phyloP scores from a whole-genome alignment of 2,329 filamentous ascomycete genomes.

The Colletotrichum melonis region DNA sequence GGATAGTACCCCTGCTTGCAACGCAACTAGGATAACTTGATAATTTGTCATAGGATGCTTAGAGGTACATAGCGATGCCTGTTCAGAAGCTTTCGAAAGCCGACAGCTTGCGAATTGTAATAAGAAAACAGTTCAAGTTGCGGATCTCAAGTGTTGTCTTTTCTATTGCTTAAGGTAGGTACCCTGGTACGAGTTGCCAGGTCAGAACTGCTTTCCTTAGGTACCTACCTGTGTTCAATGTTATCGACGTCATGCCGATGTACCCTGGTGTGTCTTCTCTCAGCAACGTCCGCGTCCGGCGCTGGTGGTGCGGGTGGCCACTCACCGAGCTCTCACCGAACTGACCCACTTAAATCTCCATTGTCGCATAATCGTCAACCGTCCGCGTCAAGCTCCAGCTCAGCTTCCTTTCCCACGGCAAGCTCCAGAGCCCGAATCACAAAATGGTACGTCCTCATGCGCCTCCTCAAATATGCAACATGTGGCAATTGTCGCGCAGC shows the following conservation, averaged over 20 bases:
- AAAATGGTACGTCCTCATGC: slow-evolving; percentile 25
- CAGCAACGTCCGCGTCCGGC: neutral
- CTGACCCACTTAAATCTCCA: slow-evolving; percentile 17
- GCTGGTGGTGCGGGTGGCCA: neutral
- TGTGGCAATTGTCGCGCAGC: neutral
- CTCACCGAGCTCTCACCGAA: slow-evolving; percentile 29
- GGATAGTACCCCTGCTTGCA: no score
- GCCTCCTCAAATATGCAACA: no score
- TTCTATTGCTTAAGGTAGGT: no score
- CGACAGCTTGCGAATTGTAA: no score
- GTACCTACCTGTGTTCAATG: neutral
- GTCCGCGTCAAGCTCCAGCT: slow-evolving; percentile 24
- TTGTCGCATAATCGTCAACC: slow-evolving; percentile 30
- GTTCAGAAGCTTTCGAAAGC: no score
- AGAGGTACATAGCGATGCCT: no score
- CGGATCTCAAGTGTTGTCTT: no score
- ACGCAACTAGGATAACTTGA: no score
- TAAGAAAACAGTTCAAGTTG: no score
- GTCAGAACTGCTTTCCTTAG: neutral
- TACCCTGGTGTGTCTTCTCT: neutral
- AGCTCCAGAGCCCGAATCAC: slow-evolving; percentile 28
- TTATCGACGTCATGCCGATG: neutral
- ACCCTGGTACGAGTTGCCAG: no score
- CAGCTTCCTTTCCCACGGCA: slow-evolving; percentile 27
- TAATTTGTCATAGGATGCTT: no score